Evolutionary conservation across 2,329 filamentous ascomycete species (phyloP), one percentile per base, ranked within the genome.

Genomic region (Dryadomyces quercus-mongolicae): DNA sequence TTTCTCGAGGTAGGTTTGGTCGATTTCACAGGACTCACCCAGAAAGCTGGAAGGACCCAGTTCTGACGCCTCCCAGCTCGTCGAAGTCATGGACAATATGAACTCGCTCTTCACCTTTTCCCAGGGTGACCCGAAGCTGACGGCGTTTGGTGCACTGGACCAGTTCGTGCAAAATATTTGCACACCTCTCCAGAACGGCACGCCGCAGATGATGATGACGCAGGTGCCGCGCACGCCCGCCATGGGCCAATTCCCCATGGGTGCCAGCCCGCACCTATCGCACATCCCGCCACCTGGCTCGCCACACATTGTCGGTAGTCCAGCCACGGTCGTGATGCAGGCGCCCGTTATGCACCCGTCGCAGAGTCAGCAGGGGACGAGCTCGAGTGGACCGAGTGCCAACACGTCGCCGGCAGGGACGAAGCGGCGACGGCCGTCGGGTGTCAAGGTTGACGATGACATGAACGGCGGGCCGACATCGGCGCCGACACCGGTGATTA

Each of bases 31-130:
- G 5, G 2, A 8, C 7, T 15, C 12, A 9, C 25, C 12, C 10
- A 6, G 46, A 31, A 31, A 31, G 25, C 25, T 31, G 25, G 25
- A 31, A 31, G 25, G 25, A 31, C 20, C 40, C 10, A 22, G 38
- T 48, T 34, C 44, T 51, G 34, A 31, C 31, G 10, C 25, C 40
- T 18, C 15, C 36, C 63, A 82, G 79, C 76, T 84, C 63, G 78
- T 79, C 54, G 81, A 85, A 64, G 80, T 85, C 44, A 78, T 85
- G 71, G 78, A 78, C 55, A 78, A 83, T 63, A 84, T 84, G 81
- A 81, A 76, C 60, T 79, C 80, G 2, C 67, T 86, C 4, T 84
- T 86, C 64, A 67, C 65, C 51, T 84, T 74, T 60, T 80, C 73
- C 48, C 77, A 82, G 57, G 62, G 67, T 15, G 75, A 85, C 59